Evolutionary conservation across 164 flowering plant genomes (phyloP).

Genomic region (Houttuynia cordata): DNA sequence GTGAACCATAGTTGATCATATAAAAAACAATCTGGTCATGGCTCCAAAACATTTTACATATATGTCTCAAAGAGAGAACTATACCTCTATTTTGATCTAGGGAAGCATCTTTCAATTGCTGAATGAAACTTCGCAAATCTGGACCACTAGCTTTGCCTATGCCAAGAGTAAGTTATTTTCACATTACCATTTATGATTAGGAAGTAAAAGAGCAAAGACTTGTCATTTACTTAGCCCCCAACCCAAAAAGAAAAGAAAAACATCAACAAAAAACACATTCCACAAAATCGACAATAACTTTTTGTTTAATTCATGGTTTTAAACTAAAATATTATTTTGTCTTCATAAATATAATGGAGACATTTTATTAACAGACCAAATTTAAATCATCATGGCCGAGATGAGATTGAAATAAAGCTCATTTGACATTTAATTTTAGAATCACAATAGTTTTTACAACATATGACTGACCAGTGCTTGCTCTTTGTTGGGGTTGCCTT

Average conservation of each 20-base stretch:
- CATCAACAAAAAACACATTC: too few species aligned
- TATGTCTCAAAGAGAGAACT: not conserved
- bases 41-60: not conserved
- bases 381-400: not conserved
- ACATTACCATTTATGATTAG: not conserved
- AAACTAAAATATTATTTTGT: too few species aligned
- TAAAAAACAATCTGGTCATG: not conserved
- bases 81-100: conserved; percentile 38
- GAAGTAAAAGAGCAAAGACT: not conserved
- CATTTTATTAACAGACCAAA: too few species aligned
- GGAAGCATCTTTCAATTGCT: conserved; percentile 50
- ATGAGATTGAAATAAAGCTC: not conserved
- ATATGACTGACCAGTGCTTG: conserved; percentile 35
- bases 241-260: too few species aligned
- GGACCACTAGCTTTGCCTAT: conserved; percentile 72
- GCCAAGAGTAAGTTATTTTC: not conserved
- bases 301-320: too few species aligned
- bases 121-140: conserved; percentile 74
- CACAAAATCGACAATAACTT: too few species aligned
- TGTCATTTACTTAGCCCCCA: not conserved
- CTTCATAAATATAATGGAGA: too few species aligned
- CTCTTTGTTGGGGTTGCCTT: conserved; percentile 20
- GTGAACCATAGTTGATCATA: not conserved
- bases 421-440: not conserved
- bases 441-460: not conserved